Base-by-base conservation (phyloP, 352 stramenopile species). In the Lagenidium giganteum region DNA sequence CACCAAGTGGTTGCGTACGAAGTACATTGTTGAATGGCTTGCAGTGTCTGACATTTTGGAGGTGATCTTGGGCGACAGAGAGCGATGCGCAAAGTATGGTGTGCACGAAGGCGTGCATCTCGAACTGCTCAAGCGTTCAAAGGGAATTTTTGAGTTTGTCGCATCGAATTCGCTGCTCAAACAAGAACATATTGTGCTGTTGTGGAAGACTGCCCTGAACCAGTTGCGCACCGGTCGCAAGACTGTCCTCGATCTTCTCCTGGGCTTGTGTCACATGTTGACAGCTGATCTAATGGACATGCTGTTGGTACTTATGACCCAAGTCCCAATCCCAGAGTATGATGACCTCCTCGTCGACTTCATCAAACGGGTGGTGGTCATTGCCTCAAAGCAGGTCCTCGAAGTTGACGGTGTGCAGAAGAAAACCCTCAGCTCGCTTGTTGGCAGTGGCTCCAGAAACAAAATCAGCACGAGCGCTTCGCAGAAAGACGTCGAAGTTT, bases 11-110 rank as follows among this genome's bases (percentile, higher is more conserved):
- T 53, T 95, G 14, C 73, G 71, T 11, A 54, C 67, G 12, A 81
- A 78, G 39, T 87, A 82, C 35, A 64, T 93, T 35, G 67, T 77
- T n/a, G 71, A 92, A 34, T 95, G 83, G 83, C 50, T 95, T 13
- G 57, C 64, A 6, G 61, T 61, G n/a, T 90, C 78, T 3, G 70
- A 90, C 21, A 72, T 95, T 3, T 45, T 92, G 6, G 80, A 95
- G 52, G 76, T 95, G 22, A 77, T 95, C 16, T 54, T 93, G 18
- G 83, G 83, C 2, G 73, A 95, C 38, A 60, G 58, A 32, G 70
- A 85, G 28, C 60, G 56, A 8, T 87, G 82, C 40, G 34, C 49
- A 11, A 83, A 86, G 54, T 88, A 89, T 29, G 68, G 50, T 11
- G 58, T 95, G 25, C 78, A 80, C 51, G 78, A 85, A 49, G 76